Base-by-base conservation (phyloP, 129 eudicot genomes). In the Centrapalus pauciflorus region DNA sequence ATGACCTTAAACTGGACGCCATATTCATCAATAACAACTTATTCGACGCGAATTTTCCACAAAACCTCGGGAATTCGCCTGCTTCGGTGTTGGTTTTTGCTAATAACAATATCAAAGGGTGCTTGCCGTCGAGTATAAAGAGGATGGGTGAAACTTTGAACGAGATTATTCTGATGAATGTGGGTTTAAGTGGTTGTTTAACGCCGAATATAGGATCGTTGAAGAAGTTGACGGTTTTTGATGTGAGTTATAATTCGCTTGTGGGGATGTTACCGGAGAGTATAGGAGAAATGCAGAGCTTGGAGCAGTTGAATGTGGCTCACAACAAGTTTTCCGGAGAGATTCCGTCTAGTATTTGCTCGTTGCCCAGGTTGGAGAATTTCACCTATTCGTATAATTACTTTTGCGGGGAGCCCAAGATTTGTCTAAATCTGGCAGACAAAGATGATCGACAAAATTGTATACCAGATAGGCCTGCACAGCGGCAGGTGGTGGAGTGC, bases 71-170 rank as follows among this genome's bases (percentile, higher is more conserved):
- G 1, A 88, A 88, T 30, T 88, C 92, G 0, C 77, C 96, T 0
- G 95, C 80, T 1, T 88, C 98, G 2, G 98, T 84, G 0, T 2
- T 93, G 37, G 98, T 88, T 7, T 24, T 85, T 24, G 96, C 96
- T 0, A 86, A 88, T 32, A 93, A 83, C 54, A 65, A 83, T 19
- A 27, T 88, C 54, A 76, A 61, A 45, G 96, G 98, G 20, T 85
- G 98, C 59, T 71, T 92, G 40, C 96, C 98, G 1, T 20, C 83
- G 7, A 72, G 82, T 26, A 85, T 92, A 21, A 80, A 74, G 17
- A 77, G 83, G 7, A 77, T 92, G 98, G 66, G 80, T 0, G 30
- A 55, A 0, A 92, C 87, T 10, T 61, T 88, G 16, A 57, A 83
- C n/a, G 89, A 92, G 67, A 67, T 92, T 26, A 83, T 88, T 16